Base-by-base conservation (phyloP, 1,284 basidiomycete genomes). In the Ceratobasidium sp. region DNA sequence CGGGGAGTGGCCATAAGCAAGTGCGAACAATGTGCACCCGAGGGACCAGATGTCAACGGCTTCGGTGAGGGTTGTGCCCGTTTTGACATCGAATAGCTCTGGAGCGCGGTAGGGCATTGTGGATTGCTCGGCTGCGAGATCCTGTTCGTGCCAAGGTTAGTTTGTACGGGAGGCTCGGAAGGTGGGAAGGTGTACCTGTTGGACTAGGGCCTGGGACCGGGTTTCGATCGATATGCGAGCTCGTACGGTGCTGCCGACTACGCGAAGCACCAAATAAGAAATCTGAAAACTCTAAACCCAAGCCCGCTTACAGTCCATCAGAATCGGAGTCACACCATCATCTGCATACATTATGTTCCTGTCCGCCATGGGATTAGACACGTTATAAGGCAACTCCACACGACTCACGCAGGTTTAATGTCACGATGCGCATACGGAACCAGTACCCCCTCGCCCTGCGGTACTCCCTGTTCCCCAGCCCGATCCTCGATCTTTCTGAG, bases 291-390 rank as follows among this genome's bases (percentile, higher is more conserved):
- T 21, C 12, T 11, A 12, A 44, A 38, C 3, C 18, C 28, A 7
- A 49, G 23, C 14, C 11, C 9, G 40, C 67, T 70, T 49, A 70
- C 67, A 96, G 82, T 99, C 96, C 96, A 99, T 99, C 18, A 99
- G 86, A 75, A 99, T 92, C 0, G 95, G 92, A 12, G 88, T 87
- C 18, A 82, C 77, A 5, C 92, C 94, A 73, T 97, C 93, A 77
- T 98, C 95, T 6, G 94, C 86, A 72, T 99, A 86, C 96, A 99
- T 99, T 73, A 99, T 86, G 79, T 99, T 99, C 49, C 94, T 96
- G 25, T 44, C 8, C 38, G 74, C 3, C 44, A 51, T 1, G 58
- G 44, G 30, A 30, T 56, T 16, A 56, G 53, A 33, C 25, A n/a
- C n/a, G 18, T 14, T 6, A n/a, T 33, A 40, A 59, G 44, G 38